Conservation (phyloP, 306 rosid species). For the Vachellia pachyceras region DNA sequence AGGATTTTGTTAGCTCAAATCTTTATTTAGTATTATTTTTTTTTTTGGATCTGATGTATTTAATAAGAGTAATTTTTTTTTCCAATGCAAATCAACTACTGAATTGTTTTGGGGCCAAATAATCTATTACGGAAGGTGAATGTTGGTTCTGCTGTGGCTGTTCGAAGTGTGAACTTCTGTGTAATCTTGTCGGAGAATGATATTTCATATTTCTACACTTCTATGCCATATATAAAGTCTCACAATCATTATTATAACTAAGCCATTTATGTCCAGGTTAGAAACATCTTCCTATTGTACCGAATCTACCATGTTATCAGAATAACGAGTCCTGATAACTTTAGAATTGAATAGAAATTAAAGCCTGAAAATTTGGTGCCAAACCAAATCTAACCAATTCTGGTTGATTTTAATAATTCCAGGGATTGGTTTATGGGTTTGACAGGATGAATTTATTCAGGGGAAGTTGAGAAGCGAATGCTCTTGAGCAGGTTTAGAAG, state of each 20-base stretch:
- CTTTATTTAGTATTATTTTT: background rate
- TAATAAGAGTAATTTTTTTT: background rate
- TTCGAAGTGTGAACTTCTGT: background rate
- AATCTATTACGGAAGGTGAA: background rate
- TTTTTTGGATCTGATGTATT: background rate
- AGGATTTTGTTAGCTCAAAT: background rate
- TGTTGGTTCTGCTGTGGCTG: background rate
- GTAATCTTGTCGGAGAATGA: background rate
- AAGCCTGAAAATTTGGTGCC: background rate
- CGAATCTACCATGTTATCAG: background rate
- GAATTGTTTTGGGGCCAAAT: background rate
- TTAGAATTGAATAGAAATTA: background rate
- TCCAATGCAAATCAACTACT: background rate
- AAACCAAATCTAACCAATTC: background rate
- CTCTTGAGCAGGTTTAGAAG: constrained; percentile 68
- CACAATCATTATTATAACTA: background rate
- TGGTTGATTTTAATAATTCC: background rate
- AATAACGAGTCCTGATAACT: background rate
- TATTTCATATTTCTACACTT: background rate
- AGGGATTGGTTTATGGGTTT: constrained; percentile 38
- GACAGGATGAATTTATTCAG: constrained; percentile 76
- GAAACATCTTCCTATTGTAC: background rate
- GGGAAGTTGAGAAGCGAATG: constrained; percentile 81
- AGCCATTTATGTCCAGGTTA: background rate
- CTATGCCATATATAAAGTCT: background rate